These are phyloP conservation scores for Lepraria neglecta DNA, from an alignment of 495 filamentous ascomycete species.

Conservation along the genomic window DNA sequence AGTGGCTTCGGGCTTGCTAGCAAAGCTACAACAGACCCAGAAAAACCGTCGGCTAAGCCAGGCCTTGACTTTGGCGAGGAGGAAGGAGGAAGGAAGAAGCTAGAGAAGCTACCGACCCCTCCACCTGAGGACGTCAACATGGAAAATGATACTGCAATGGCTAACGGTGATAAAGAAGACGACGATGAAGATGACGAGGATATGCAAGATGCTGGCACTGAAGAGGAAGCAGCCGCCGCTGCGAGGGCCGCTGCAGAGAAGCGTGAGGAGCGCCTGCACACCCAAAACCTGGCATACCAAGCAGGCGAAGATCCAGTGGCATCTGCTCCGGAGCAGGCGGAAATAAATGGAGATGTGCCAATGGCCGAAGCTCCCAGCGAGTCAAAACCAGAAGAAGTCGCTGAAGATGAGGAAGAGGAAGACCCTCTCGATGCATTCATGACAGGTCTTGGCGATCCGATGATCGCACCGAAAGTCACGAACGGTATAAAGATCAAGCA, in stretches of 20 bases:
- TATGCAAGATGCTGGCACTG: constrained; percentile 67
- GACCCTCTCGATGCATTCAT: constrained; percentile 97
- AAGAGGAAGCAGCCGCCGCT: constrained; percentile 81
- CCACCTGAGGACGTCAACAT: constrained; percentile 53
- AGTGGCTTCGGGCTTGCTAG: constrained; percentile 78
- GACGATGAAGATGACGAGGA: constrained; percentile 64
- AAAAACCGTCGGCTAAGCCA: constrained; percentile 62
- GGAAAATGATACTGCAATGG: constrained; percentile 51
- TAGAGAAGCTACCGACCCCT: constrained; percentile 77
- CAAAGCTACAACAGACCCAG: constrained; percentile 53
- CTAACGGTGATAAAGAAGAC: constrained; percentile 51
- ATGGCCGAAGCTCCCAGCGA: constrained; percentile 38
- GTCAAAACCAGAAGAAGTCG: constrained; percentile 30
- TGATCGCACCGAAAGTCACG: constrained; percentile 36
- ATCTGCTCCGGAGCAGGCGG: constrained; percentile 34
- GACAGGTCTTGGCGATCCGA: constrained; percentile 62
- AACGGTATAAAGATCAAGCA: constrained; percentile 42
- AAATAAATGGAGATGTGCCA: constrained; percentile 39
- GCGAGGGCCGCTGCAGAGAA: constrained; percentile 73
- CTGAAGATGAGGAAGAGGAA: constrained; percentile 63
- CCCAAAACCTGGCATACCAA: constrained; percentile 42
- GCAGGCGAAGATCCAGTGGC: constrained; percentile 27
- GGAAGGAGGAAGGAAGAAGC: constrained; percentile 73
- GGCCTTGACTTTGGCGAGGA: constrained; percentile 84
- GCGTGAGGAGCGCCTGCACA: constrained; percentile 62